Conservation (phyloP, 2,329 filamentous ascomycete genomes). For the Bipolaris cookei region DNA sequence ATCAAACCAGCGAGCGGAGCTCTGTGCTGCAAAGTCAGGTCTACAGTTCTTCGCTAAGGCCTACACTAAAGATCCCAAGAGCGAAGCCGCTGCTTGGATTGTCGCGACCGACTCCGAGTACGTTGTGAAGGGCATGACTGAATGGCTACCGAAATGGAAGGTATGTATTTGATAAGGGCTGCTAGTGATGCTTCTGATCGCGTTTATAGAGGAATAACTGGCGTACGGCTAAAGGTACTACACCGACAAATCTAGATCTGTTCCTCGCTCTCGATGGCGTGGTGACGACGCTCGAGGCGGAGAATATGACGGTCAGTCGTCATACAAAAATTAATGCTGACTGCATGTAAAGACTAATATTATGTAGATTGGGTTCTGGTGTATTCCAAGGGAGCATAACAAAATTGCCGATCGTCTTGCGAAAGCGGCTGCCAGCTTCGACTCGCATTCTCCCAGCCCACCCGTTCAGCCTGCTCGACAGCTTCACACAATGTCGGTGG, state of each 20-base stretch:
- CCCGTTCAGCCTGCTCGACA: no score
- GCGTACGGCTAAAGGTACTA: background rate
- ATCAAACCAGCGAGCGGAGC: constrained; percentile 23
- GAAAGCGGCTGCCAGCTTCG: constrained; percentile 14
- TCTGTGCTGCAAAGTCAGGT: constrained; percentile 18
- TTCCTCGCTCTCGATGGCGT: background rate
- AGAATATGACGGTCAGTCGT: background rate
- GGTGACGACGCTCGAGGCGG: background rate
- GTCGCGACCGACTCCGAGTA: constrained; percentile 25
- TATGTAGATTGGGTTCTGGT: background rate
- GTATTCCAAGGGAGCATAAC: constrained; percentile 4
- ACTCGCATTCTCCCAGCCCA: no score
- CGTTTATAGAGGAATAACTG: background rate
- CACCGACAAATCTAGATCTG: background rate
- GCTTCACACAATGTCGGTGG: no score
- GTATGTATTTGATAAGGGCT: constrained; percentile 1
- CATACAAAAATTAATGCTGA: background rate
- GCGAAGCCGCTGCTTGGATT: constrained; percentile 8
- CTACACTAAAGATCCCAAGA: background rate
- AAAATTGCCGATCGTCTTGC: constrained; percentile 21
- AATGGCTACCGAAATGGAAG: constrained; percentile 18
- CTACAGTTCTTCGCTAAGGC: constrained; percentile 12
- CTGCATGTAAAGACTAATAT: background rate
- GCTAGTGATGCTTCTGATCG: background rate
- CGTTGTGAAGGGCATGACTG: constrained; percentile 24